Base-by-base conservation (phyloP, 495 filamentous ascomycete species). In the Hypoxylon crocopeplum region DNA sequence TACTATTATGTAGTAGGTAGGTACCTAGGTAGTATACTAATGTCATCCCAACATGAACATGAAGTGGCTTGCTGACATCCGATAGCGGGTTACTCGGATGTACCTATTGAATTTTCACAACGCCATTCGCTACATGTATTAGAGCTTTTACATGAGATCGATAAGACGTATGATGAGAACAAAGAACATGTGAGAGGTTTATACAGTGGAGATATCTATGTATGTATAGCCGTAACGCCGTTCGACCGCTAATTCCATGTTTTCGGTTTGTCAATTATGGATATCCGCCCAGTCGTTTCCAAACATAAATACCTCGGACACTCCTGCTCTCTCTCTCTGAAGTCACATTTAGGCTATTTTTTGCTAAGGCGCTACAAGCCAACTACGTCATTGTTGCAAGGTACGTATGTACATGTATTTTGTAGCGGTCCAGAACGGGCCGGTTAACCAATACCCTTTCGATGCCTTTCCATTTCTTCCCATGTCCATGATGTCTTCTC, bases 311-410 rank as follows among this genome's bases (percentile, higher is more conserved):
- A 56, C 30, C 39, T 47, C 45, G 36, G 32, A 39, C 16, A 10
- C n/a, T 44, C 45, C 34, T 46, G 27, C n/a, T 27, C 19, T 24
- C 22, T 36, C 33, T 48, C 4, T 17, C 8, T 32, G 5, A 49
- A 55, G 44, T 55, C 27, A 33, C 30, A 62, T 63, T 58, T 53
- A 64, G 60, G 60, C 60, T 64, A 45, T 54, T 58, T 49, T 58
- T 64, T 47, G 30, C 20, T 33, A 15, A 57, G 53, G 34, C 48
- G 34, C 51, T 48, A 53, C 54, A 58, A 25, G 25, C 20, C 29
- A 1, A 29, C 25, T 51, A 63, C 59, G 52, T 63, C 59, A 62
- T 62, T 49, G 0, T 22, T 34, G 17, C 32, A 46, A 41, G 46
- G 47, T 57, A 52, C 37, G 25, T 64, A 53, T 16, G 22, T 11